Evolutionary conservation across 495 filamentous ascomycete species (phyloP), one percentile per base, ranked within the genome.

Genomic region (Neurospora sp.): DNA sequence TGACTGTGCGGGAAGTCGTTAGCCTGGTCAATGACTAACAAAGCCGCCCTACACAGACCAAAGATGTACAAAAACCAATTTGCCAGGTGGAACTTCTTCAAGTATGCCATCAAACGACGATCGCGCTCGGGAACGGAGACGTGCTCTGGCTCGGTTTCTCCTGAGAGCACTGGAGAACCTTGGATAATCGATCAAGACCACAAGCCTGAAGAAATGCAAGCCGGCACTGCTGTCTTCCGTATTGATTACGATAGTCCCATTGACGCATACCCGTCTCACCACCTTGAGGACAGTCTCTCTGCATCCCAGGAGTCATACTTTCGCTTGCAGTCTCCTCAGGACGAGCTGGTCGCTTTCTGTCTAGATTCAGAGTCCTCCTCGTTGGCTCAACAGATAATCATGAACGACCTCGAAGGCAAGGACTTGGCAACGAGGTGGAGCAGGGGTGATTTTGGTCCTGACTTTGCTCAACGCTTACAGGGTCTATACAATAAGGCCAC

Each of bases 21-120:
- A 0, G 12, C 12, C 9, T 39, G 38, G 9, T 39, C 9, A 39
- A n/a, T 4, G 39, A 38, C 27, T 54, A 2, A 37, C 14, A n/a
- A 6, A 2, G 4, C 11, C 8, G 23, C 8, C 0, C n/a, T 69
- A 9, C 1, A 60, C 73, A 81, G 78, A 16, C 77, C 79, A 8
- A 82, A 80, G 69, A 82, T 82, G 80, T 82, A 80, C 73, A 82
- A 82, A 40, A 79, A 78, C 70, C 80, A 82, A 40, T 77, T 82
- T 38, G 75, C 77, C 0, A 62, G 80, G 9, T 82, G 80, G 80
- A 70, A 72, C 38, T 79, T 80, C 72, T 79, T 79, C 76, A 82
- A 82, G 74, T 81, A 81, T 31, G 38, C 76, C 31, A 72, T 80
- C 72, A 81, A 81, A 71, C 69, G 49, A 18, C 74, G 78, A 20